Conservation (phyloP, 148 eudicot genomes). For the Vaccinium myrtillus region DNA sequence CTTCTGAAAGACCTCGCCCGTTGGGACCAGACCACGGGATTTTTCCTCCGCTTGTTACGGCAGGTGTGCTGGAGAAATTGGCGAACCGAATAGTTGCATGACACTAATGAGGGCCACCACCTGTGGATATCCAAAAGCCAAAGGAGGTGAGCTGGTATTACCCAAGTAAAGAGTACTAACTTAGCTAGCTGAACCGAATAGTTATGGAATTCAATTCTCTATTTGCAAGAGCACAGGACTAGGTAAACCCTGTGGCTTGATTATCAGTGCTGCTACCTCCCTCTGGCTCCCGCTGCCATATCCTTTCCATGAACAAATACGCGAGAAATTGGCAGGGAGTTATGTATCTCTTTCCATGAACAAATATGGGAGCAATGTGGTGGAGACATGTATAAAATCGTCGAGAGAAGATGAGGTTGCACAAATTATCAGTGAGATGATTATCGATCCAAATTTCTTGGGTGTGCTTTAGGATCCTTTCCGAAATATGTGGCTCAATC, state of each 20-base stretch:
- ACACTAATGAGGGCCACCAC: too few relatives aligned
- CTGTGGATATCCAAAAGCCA: too few relatives aligned
- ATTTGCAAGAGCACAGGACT: conserved; percentile 21
- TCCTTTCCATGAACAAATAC: too few relatives aligned
- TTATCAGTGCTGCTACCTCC: conserved; percentile 40
- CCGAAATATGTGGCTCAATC: conserved; percentile 60
- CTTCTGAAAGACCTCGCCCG: too few relatives aligned
- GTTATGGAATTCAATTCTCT: conserved; percentile 27
- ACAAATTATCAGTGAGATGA: conserved; percentile 31
- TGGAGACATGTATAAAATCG: conserved; percentile 17
- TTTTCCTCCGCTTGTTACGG: too few relatives aligned
- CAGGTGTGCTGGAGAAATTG: too few relatives aligned
- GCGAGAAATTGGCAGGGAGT: too few relatives aligned
- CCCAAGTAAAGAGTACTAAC: background rate
- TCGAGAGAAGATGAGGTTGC: conserved; percentile 8
- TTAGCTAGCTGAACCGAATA: conserved; percentile 22
- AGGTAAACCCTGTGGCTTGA: conserved; percentile 30
- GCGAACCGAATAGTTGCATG: too few relatives aligned
- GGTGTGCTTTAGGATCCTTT: conserved; percentile 31
- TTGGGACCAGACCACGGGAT: too few relatives aligned
- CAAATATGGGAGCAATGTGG: too few relatives aligned
- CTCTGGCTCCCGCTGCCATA: conserved; percentile 52
- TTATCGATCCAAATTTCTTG: conserved; percentile 15
- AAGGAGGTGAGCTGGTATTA: too few relatives aligned
- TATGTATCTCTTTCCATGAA: too few relatives aligned